Percentiles rank a stretch among this genome's conserved stretches.
These are phyloP conservation scores for Fusarium caatingaense DNA, from an alignment of 2,329 filamentous ascomycete genomes.

Conservation along the genomic window DNA sequence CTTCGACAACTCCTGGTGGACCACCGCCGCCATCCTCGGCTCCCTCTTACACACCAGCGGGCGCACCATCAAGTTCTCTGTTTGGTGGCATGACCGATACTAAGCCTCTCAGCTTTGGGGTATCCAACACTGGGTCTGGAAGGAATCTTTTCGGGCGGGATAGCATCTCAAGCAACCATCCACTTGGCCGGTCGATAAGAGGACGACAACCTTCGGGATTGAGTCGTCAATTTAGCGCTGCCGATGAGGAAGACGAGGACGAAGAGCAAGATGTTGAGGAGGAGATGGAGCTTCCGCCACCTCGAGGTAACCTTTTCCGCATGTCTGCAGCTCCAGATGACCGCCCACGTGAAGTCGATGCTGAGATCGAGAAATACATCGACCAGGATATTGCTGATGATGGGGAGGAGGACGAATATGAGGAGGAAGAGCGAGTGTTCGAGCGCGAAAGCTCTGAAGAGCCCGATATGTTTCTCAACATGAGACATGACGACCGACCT, in stretches of 20 bases:
- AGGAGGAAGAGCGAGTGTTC: conserved; percentile 55
- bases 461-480: conserved; percentile 63
- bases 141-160: conserved; percentile 54
- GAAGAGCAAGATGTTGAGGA: conserved; percentile 50
- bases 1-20: conserved; percentile 65
- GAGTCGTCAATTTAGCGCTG: conserved; percentile 55
- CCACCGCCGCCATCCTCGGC: conserved; percentile 64
- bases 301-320: conserved; percentile 50
- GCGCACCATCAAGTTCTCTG: conserved; percentile 68
- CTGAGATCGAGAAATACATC: conserved; percentile 53
- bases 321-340: conserved; percentile 35
- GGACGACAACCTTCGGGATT: conserved; percentile 62
- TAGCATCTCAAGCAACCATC: conserved; percentile 53
- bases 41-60: conserved; percentile 66
- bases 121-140: conserved; percentile 40
- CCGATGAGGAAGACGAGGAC: conserved; percentile 48
- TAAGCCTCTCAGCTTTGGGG: conserved; percentile 56
- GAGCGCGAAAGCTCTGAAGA: conserved; percentile 56
- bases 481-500: conserved; percentile 56
- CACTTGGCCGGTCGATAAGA: conserved; percentile 62
- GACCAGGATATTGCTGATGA: conserved; percentile 54
- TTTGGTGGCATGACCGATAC: conserved; percentile 56
- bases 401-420: conserved; percentile 51
- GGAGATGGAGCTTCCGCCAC: conserved; percentile 51
- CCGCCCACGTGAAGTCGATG: conserved; percentile 47